Conservation (phyloP, 306 rosid species). For the Trichosanthes cucumerina region DNA sequence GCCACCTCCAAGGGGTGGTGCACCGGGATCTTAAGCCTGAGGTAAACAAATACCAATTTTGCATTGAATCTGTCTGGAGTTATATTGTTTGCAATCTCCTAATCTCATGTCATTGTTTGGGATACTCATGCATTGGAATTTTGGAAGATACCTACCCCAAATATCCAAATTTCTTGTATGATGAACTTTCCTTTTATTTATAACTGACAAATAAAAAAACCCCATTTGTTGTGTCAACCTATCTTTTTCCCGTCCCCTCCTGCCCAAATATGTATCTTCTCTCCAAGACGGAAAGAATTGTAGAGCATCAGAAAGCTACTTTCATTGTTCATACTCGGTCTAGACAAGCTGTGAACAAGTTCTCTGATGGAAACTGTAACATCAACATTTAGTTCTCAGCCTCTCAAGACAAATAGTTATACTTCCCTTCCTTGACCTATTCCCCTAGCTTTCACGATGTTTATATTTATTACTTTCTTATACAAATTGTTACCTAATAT, state of each 20-base stretch:
- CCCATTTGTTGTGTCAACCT: background rate
- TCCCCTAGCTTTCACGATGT: background rate
- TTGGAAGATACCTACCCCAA: background rate
- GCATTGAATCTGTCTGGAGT: background rate
- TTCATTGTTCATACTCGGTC: background rate
- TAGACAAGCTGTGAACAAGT: background rate
- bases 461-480: slow-evolving; percentile 7
- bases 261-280: background rate
- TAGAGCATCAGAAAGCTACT: background rate
- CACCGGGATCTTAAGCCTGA: slow-evolving; percentile 97
- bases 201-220: background rate
- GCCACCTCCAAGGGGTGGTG: slow-evolving; percentile 93
- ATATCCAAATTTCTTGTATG: background rate
- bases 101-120: background rate
- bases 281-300: background rate
- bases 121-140: background rate
- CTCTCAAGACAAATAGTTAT: background rate
- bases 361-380: background rate
- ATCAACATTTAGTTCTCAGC: background rate
- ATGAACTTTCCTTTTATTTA: background rate
- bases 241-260: background rate
- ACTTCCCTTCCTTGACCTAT: background rate
- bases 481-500: slow-evolving; percentile 18
- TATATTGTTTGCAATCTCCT: background rate
- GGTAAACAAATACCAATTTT: slow-evolving; percentile 27